phyloP scores from a whole-genome alignment of 441 rosid species.

The Capsella rubella region DNA sequence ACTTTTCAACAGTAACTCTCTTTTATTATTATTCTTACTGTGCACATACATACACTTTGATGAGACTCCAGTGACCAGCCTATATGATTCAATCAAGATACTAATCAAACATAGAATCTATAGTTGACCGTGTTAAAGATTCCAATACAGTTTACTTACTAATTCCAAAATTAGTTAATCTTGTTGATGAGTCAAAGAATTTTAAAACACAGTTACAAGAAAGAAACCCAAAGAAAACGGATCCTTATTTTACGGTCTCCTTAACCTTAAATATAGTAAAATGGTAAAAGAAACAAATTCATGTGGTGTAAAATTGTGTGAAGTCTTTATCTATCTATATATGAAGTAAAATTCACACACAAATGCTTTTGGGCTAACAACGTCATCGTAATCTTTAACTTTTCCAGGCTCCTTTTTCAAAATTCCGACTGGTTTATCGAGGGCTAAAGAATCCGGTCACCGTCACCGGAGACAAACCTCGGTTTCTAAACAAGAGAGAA shows the following conservation, averaged over 20 bases:
- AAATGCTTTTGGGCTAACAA: constrained; percentile 1
- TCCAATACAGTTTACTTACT: not conserved
- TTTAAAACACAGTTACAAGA: constrained; percentile 8
- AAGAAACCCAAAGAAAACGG: constrained; percentile 25
- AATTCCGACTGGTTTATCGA: constrained; percentile 33
- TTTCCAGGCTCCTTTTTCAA: constrained; percentile 23
- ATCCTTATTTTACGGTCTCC: constrained; percentile 1
- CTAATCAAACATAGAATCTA: not conserved
- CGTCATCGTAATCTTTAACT: constrained; percentile 29
- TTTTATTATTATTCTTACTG: not conserved
- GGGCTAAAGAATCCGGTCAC: constrained; percentile 35
- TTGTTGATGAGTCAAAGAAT: not conserved
- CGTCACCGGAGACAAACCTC: constrained; percentile 40
- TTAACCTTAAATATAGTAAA: constrained; percentile 26
- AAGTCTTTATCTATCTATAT: constrained; percentile 6
- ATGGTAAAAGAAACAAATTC: constrained; percentile 15
- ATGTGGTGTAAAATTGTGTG: constrained; percentile 16
- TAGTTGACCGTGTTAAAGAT: constrained; percentile 1
- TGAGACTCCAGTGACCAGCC: not conserved
- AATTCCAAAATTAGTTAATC: not conserved
- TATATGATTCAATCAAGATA: not conserved
- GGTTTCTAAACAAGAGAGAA: not conserved
- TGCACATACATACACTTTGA: not conserved
- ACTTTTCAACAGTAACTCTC: not conserved
- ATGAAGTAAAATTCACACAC: not conserved